Percentiles rank a stretch among this genome's conserved stretches.
phyloP scores from a whole-genome alignment of 2,329 filamentous ascomycete species.

The Sarocladium brachiariae region DNA sequence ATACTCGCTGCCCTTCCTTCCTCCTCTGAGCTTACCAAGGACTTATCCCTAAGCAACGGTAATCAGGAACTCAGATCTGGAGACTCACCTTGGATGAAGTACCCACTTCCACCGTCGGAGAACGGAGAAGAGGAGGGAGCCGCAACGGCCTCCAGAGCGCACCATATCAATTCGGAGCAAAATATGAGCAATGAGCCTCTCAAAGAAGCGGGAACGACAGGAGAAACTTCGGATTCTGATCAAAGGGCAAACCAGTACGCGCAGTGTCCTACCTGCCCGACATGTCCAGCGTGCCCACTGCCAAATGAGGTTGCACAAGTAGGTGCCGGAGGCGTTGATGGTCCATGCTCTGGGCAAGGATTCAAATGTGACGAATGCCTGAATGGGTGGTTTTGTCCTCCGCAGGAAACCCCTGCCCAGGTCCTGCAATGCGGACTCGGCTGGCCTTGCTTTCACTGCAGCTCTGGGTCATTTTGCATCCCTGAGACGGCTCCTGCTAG shows the following conservation, averaged over 20 bases:
- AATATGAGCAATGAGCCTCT: too few relatives aligned
- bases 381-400: constrained; percentile 26
- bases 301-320: background rate
- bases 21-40: background rate
- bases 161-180: too few relatives aligned
- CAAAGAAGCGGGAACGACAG: too few relatives aligned
- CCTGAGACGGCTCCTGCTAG: constrained; percentile 7
- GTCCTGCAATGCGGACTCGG: constrained; percentile 21
- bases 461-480: constrained; percentile 22
- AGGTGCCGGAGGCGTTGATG: background rate
- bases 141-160: background rate
- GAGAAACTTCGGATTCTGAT: too few relatives aligned
- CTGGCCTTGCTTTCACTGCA: constrained; percentile 26
- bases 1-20: background rate
- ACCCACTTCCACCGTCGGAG: background rate
- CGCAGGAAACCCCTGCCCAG: constrained; percentile 23
- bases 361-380: constrained; percentile 23
- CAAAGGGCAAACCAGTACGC: too few relatives aligned
- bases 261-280: background rate
- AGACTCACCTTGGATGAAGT: background rate
- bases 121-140: too few relatives aligned
- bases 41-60: background rate
- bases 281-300: background rate
- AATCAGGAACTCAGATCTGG: too few relatives aligned
- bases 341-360: constrained; percentile 20